Evolutionary conservation across 768 basidiomycete genomes (phyloP), one percentile per base, ranked within the genome.

Genomic region (Chlorophyllum brunneum): DNA sequence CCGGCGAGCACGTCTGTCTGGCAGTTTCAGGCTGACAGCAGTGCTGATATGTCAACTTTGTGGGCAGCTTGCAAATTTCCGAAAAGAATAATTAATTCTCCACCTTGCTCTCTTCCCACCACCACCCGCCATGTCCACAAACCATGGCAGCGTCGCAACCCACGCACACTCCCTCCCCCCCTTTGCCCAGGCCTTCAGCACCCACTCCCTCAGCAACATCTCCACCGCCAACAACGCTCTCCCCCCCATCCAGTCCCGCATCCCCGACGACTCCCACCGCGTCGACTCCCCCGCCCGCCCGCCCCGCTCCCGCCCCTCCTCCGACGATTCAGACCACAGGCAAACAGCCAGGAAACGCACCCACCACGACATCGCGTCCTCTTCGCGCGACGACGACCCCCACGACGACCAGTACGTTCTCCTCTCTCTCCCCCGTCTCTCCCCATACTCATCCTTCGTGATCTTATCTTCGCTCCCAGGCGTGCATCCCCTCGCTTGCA

Each of bases 101-200:
- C 39, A 18, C 39, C 54, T 51, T 43, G 39, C 51, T 46, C 24
- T 45, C 31, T 53, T 33, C 40, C 58, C 40, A 45, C 51, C 34
- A 39, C 51, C 43, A 53, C 34, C 49, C 56, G n/a, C 69, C 54
- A 77, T 77, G 76, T 72, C 77, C 56, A 63, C 67, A 59, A 70
- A 69, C 59, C 70, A 68, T 42, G 59, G 59, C 65, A 68, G 61
- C 67, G 70, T 77, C 67, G 70, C 72, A 41, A 70, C 73, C 37
- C 76, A 74, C 59, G 65, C 70, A 55, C 84, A 83, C 65, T 83
- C 86, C 8, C 80, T 91, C 33, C 88, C 88, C 34, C 86, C 88
- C 37, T 91, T 91, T 67, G 82, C 84, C 1, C 83, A 86, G 70
- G 80, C 88, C 0, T 91, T 91, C 70, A 80, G 77, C 64, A 70